Conservation (phyloP, 495 filamentous ascomycete species). For the Patellaria atrata region DNA sequence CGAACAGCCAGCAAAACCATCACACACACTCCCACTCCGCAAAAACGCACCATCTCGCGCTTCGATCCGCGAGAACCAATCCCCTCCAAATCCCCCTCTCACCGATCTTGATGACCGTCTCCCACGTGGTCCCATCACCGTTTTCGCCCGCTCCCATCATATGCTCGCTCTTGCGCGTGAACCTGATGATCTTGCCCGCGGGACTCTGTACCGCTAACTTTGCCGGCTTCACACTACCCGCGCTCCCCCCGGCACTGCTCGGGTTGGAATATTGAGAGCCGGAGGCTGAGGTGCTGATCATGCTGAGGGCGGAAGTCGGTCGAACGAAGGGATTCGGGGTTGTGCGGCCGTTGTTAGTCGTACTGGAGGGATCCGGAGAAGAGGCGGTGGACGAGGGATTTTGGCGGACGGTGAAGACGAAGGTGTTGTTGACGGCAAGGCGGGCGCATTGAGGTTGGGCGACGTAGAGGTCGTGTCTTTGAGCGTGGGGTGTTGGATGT, state of each 20-base stretch:
- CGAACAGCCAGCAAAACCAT: too few relatives aligned
- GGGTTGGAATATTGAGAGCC: constrained; percentile 31
- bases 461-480: constrained; percentile 92
- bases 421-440: constrained; percentile 88
- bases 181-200: constrained; percentile 81
- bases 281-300: constrained; percentile 50
- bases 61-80: constrained; percentile 85
- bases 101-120: constrained; percentile 94
- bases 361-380: constrained; percentile 32
- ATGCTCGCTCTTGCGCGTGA: constrained; percentile 75
- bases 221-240: constrained; percentile 54
- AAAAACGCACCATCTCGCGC: constrained; percentile 95
- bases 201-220: constrained; percentile 93
- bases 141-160: constrained; percentile 32
- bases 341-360: constrained; percentile 26
- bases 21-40: constrained; percentile 77
- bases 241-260: not conserved
- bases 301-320: constrained; percentile 69
- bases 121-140: constrained; percentile 76
- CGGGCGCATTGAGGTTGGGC: constrained; percentile 81
- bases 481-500: constrained; percentile 92
- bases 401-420: constrained; percentile 90
- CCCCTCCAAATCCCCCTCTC: constrained; percentile 86
- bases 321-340: constrained; percentile 60
- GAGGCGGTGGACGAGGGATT: constrained; percentile 55